Percentiles rank a stretch among this genome's conserved stretches.
Evolutionary conservation across 2,329 filamentous ascomycete species (phyloP).

Genomic region (Scytalidium sp.): DNA sequence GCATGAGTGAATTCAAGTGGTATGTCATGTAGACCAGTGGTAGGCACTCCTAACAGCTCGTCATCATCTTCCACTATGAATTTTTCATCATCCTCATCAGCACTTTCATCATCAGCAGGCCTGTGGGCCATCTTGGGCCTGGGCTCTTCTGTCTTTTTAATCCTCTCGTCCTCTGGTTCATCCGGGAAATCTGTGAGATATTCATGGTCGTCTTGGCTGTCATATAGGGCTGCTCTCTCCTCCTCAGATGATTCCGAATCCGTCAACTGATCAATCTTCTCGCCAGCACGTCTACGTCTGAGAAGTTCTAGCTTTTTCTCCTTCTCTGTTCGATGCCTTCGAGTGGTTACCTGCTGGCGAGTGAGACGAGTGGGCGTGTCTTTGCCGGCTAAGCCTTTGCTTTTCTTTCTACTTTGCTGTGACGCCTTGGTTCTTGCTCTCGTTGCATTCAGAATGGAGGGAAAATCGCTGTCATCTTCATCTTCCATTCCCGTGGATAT

Average conservation of each 20-base stretch:
- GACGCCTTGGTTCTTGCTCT: constrained; percentile 1
- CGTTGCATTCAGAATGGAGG: no score
- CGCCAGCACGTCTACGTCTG: constrained; percentile 35
- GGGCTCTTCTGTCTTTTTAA: constrained; percentile 9
- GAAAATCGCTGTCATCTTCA: constrained; percentile 7
- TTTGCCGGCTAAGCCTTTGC: not conserved
- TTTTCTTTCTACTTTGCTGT: constrained; percentile 3
- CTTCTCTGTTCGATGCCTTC: constrained; percentile 32
- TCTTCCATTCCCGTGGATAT: not conserved
- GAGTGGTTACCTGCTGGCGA: constrained; percentile 15
- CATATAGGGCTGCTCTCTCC: constrained; percentile 13
- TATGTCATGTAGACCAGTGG: constrained; percentile 43
- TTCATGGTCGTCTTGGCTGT: constrained; percentile 22
- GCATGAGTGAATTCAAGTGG: constrained; percentile 68
- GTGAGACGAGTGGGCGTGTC: constrained; percentile 12
- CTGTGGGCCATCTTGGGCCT: constrained; percentile 4
- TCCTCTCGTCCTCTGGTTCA: constrained; percentile 42
- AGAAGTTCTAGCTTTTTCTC: constrained; percentile 39
- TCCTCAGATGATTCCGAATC: constrained; percentile 29
- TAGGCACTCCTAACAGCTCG: constrained; percentile 52
- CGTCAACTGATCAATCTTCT: constrained; percentile 34
- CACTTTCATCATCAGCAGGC: constrained; percentile 17
- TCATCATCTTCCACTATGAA: constrained; percentile 60
- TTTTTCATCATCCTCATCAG: constrained; percentile 48
- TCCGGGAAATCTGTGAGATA: constrained; percentile 50